These are phyloP conservation scores for Epichloe brachyelytri DNA, from an alignment of 2,329 filamentous ascomycete genomes.

Conservation along the genomic window DNA sequence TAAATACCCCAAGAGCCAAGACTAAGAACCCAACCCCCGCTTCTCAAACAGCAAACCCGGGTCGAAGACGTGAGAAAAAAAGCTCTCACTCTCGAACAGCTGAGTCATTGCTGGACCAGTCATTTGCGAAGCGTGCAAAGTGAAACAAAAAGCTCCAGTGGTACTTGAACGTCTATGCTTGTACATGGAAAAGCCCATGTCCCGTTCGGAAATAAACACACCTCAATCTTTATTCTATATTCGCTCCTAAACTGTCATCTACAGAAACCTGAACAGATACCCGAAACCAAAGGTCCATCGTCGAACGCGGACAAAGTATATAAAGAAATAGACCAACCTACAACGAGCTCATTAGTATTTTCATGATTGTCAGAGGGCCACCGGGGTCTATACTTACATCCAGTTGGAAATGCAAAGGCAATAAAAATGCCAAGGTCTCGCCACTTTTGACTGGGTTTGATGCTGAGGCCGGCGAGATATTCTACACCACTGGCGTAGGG, in stretches of 20 bases:
- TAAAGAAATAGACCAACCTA: conserved; percentile 58
- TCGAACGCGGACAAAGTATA: conserved; percentile 58
- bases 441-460: conserved; percentile 50
- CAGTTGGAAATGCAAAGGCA: conserved; percentile 56
- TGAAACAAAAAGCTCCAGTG: neutral
- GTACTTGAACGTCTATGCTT: neutral
- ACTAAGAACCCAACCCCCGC: no score
- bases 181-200: neutral
- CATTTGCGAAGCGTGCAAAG: no score
- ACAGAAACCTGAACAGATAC: conserved; percentile 29
- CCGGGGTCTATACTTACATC: conserved; percentile 19
- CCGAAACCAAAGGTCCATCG: conserved; percentile 61
- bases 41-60: no score
- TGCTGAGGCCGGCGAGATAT: conserved; percentile 47
- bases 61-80: no score
- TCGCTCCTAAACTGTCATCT: neutral
- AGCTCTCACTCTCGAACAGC: no score
- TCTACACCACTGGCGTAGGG: conserved; percentile 42
- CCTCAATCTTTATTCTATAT: neutral
- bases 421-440: conserved; percentile 57
- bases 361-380: neutral
- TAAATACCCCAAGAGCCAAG: no score
- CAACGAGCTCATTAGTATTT: neutral
- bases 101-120: no score
- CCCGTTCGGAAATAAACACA: neutral